Evolutionary conservation across 2,329 filamentous ascomycete species (phyloP).

Genomic region (Aspergillus pseudoviridinutans): DNA sequence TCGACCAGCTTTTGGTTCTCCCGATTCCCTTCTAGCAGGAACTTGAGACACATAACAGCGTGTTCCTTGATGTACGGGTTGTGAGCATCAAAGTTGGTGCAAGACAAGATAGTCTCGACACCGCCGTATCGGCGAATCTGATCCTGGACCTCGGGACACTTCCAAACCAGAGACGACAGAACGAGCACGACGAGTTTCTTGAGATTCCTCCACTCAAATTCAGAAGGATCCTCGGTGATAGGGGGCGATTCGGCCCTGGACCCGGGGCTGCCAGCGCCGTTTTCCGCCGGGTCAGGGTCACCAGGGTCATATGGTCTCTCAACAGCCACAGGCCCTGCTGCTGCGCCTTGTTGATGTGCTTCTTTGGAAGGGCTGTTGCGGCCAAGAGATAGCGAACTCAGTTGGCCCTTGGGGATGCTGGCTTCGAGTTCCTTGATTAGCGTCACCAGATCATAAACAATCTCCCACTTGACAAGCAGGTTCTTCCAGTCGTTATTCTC

Average conservation of each 20-base stretch:
- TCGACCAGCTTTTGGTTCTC: constrained; percentile 53
- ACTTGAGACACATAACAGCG: constrained; percentile 83
- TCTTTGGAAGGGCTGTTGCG: constrained; percentile 27
- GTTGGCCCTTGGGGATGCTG: constrained; percentile 77
- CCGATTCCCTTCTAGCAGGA: constrained; percentile 50
- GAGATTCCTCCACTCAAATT: constrained; percentile 73
- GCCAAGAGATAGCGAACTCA: constrained; percentile 43
- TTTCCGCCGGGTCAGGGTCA: constrained; percentile 39
- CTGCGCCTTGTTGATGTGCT: constrained; percentile 25
- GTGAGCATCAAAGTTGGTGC: constrained; percentile 85
- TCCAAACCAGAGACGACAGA: constrained; percentile 83
- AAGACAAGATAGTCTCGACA: constrained; percentile 81
- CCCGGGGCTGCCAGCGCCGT: constrained; percentile 33
- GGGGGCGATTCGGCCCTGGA: constrained; percentile 46
- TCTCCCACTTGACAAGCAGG: constrained; percentile 87
- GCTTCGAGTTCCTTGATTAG: constrained; percentile 82
- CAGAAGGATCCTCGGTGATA: constrained; percentile 58
- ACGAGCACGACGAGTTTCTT: constrained; percentile 93
- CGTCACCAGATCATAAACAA: constrained; percentile 81
- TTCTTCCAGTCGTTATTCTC: constrained; percentile 79
- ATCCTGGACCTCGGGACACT: constrained; percentile 76
- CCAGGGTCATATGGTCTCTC: constrained; percentile 62
- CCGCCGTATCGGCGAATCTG: constrained; percentile 83
- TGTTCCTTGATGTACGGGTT: constrained; percentile 94
- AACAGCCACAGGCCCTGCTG: constrained; percentile 46